A percentile compares a stretch with the other conserved stretches of the same genome.
These are phyloP conservation scores for Chrysanthemum seticuspe DNA, from an alignment of 129 eudicot species.

Conservation along the genomic window DNA sequence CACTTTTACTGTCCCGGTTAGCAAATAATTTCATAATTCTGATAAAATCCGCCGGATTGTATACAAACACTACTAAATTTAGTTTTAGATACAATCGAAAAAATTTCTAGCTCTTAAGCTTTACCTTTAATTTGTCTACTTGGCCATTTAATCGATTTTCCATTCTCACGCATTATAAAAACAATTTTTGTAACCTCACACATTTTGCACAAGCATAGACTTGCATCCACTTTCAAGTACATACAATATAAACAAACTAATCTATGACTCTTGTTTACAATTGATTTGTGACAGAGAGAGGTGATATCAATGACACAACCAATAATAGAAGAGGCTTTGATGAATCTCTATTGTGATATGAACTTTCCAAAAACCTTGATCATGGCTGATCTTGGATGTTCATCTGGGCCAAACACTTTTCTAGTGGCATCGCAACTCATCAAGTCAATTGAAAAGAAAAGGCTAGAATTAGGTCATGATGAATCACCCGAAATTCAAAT, in stretches of 20 bases:
- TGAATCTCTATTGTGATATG: constrained; percentile 32
- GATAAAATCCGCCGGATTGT: too few species aligned
- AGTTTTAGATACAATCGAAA: too few species aligned
- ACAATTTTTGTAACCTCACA: too few species aligned
- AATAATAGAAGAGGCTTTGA: constrained; percentile 52
- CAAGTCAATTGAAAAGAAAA: constrained; percentile 24
- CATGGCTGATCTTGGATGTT: constrained; percentile 83
- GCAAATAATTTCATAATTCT: too few species aligned
- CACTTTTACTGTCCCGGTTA: too few species aligned
- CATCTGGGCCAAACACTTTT: constrained; percentile 79
- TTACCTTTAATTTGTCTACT: too few species aligned
- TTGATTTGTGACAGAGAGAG: constrained; percentile 40
- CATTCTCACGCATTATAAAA: too few species aligned
- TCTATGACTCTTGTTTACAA: background rate
- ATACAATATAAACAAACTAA: background rate
- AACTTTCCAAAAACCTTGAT: constrained; percentile 36
- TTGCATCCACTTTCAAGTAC: background rate
- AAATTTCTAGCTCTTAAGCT: too few species aligned
- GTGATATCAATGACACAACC: constrained; percentile 58
- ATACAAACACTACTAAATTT: too few species aligned
- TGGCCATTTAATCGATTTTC: too few species aligned
- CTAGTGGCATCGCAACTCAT: constrained; percentile 40
- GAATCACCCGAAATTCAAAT: constrained; percentile 51
- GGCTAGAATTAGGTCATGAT: constrained; percentile 17
- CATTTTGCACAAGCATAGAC: too few species aligned